Evolutionary conservation across 2,329 filamentous ascomycete genomes (phyloP).

Genomic region (Alternaria sp.): DNA sequence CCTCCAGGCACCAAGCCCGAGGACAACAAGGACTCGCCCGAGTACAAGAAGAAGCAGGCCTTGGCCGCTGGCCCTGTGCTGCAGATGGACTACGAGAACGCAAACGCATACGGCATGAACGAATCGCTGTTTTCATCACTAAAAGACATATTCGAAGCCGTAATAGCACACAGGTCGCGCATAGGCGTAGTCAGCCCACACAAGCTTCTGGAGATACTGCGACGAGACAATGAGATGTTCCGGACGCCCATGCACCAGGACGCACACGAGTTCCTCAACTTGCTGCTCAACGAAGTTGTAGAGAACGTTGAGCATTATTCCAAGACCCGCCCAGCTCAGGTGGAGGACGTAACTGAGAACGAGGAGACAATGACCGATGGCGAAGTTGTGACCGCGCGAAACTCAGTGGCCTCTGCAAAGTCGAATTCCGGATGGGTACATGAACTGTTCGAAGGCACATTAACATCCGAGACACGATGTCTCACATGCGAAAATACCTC

Average conservation of each 20-base stretch:
- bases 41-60: slow-evolving; percentile 98
- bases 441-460: slow-evolving; percentile 91
- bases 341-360: slow-evolving; percentile 39
- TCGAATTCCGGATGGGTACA: slow-evolving; percentile 80
- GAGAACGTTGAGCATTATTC: slow-evolving; percentile 92
- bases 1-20: slow-evolving; percentile 75
- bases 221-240: slow-evolving; percentile 96
- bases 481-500: slow-evolving; percentile 96
- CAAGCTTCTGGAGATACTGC: slow-evolving; percentile 91
- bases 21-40: slow-evolving; percentile 92
- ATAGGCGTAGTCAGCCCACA: slow-evolving; percentile 92
- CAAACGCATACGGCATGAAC: slow-evolving; percentile 85
- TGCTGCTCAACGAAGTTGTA: slow-evolving; percentile 95
- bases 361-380: slow-evolving; percentile 29
- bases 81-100: slow-evolving; percentile 83
- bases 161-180: slow-evolving; percentile 81
- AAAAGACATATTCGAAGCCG: slow-evolving; percentile 93
- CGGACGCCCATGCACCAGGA: slow-evolving; percentile 97
- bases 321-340: slow-evolving; percentile 63
- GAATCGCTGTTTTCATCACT: slow-evolving; percentile 94
- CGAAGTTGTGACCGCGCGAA: slow-evolving; percentile 30
- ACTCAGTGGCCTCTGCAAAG: slow-evolving; percentile 28
- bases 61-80: slow-evolving; percentile 87
- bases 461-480: slow-evolving; percentile 96
- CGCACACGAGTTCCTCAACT: slow-evolving; percentile 94